A percentile compares a stretch with the other conserved stretches of the same genome.
phyloP scores from a whole-genome alignment of 768 basidiomycete genomes.

The Mycena filopes region DNA sequence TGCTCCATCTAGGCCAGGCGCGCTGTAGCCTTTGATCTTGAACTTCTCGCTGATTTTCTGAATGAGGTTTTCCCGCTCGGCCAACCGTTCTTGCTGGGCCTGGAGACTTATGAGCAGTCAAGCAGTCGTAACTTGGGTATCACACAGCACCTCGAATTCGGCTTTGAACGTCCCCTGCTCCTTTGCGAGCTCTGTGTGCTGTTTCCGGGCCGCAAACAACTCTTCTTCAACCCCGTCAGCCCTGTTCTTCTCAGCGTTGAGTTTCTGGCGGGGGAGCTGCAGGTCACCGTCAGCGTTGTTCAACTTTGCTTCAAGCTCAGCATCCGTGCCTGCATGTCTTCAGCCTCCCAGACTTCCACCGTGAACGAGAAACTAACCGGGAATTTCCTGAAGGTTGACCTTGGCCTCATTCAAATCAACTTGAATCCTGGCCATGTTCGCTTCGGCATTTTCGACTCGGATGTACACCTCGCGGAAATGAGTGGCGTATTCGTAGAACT shows the following conservation, averaged over 20 bases:
- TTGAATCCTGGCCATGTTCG: constrained; percentile 69
- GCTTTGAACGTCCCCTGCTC: constrained; percentile 77
- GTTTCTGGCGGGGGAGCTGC: constrained; percentile 59
- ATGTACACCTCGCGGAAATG: constrained; percentile 89
- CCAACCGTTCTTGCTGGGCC: constrained; percentile 79
- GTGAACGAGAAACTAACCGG: constrained; percentile 55
- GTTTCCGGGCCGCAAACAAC: constrained; percentile 55
- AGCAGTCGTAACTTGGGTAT: not conserved
- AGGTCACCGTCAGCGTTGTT: constrained; percentile 71
- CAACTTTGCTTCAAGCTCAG: constrained; percentile 69
- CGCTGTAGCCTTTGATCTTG: constrained; percentile 78
- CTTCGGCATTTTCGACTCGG: constrained; percentile 70
- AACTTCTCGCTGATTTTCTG: constrained; percentile 74
- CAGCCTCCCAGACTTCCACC: constrained; percentile 5
- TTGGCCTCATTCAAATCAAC: constrained; percentile 70
- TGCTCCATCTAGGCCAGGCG: constrained; percentile 74
- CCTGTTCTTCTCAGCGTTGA: constrained; percentile 57
- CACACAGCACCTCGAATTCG: constrained; percentile 69
- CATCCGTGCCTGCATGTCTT: constrained; percentile 69
- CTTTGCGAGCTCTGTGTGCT: constrained; percentile 66
- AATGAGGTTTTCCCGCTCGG: constrained; percentile 79
- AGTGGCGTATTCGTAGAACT: constrained; percentile 84
- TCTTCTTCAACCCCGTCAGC: constrained; percentile 74
- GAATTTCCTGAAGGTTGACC: constrained; percentile 72
- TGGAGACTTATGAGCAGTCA: constrained; percentile 41